Evolutionary conservation across 2,329 filamentous ascomycete species (phyloP).

Genomic region (Tolypocladium sp.): DNA sequence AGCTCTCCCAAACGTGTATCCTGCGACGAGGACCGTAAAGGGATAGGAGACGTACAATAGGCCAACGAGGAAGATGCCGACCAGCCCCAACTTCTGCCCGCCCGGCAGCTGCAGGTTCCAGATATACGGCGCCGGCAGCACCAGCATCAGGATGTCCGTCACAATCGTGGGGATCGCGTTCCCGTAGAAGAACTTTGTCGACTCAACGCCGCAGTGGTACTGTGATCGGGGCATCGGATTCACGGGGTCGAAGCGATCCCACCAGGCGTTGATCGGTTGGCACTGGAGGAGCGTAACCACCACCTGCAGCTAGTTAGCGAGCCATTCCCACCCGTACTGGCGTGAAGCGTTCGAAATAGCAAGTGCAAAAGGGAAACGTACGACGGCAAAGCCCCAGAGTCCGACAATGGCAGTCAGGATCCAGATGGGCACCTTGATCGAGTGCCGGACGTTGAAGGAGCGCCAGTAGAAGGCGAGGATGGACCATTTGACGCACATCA

Average conservation of each 20-base stretch:
- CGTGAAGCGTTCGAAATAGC: accelerated
- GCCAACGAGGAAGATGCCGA: conserved; percentile 14
- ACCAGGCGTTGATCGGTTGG: conserved; percentile 9
- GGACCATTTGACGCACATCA: conserved; percentile 12
- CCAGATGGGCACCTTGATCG: conserved; percentile 11
- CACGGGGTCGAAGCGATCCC: conserved; percentile 8
- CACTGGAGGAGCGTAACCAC: conserved; percentile 10
- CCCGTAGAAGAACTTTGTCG: conserved; percentile 14
- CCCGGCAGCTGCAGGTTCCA: conserved; percentile 14
- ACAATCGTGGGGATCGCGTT: conserved; percentile 18
- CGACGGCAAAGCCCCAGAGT: conserved; percentile 12
- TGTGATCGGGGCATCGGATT: conserved; percentile 5
- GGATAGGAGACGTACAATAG: conserved; percentile 9
- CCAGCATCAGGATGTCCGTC: conserved; percentile 16
- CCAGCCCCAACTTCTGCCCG: conserved; percentile 13
- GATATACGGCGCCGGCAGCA: conserved; percentile 17
- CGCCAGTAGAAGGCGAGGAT: conserved; percentile 17
- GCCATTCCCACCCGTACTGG: too few relatives aligned
- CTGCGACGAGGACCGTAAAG: background rate
- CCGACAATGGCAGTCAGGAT: conserved; percentile 5
- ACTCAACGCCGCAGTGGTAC: conserved; percentile 9
- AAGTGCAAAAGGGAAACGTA: background rate
- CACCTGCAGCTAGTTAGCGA: conserved; percentile 2
- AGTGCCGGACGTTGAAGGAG: conserved; percentile 9
- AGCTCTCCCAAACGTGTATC: background rate